Percentiles rank a stretch among this genome's conserved stretches.
Evolutionary conservation across 2,329 filamentous ascomycete species (phyloP).

Genomic region (Aureobasidium sp.): DNA sequence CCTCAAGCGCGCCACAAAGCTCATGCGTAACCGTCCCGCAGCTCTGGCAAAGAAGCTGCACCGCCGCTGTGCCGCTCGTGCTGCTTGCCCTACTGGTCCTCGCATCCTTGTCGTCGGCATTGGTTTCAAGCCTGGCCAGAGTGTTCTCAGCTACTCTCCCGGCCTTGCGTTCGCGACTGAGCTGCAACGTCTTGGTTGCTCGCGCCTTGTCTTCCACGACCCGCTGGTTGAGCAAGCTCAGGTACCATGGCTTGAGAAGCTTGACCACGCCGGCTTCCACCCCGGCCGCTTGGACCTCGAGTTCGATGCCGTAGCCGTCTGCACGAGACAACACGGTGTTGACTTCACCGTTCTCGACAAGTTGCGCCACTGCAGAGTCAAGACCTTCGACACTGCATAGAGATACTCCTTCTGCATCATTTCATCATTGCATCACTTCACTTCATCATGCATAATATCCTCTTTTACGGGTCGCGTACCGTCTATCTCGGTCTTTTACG

Average conservation of each 20-base stretch:
- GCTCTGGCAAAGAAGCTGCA: conserved; percentile 16
- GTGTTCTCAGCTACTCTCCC: conserved; percentile 19
- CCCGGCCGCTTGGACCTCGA: conserved; percentile 15
- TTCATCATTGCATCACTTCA: neutral
- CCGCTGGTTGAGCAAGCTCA: conserved; percentile 19
- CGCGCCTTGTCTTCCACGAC: conserved; percentile 19
- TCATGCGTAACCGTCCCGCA: conserved; percentile 39
- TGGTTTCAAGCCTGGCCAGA: conserved; percentile 21
- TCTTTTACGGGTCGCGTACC: conserved; percentile 1
- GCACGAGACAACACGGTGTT: conserved; percentile 19
- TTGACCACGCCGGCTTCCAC: conserved; percentile 16
- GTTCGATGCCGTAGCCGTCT: conserved; percentile 20
- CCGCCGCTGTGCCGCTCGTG: conserved; percentile 13
- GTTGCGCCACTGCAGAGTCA: conserved; percentile 15
- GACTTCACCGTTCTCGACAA: conserved; percentile 19
- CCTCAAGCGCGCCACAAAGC: conserved; percentile 38
- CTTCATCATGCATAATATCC: neutral
- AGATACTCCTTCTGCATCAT: neutral
- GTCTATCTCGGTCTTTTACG: conserved; percentile 9
- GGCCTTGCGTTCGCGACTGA: conserved; percentile 18
- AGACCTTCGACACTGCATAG: conserved; percentile 14
- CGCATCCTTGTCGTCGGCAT: conserved; percentile 20
- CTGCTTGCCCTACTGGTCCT: conserved; percentile 8
- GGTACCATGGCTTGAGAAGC: conserved; percentile 18
- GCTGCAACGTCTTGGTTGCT: conserved; percentile 17